A percentile compares a stretch with the other conserved stretches of the same genome.
Evolutionary conservation across 352 stramenopile species (phyloP).

Genomic region (Phytophthora pisi): DNA sequence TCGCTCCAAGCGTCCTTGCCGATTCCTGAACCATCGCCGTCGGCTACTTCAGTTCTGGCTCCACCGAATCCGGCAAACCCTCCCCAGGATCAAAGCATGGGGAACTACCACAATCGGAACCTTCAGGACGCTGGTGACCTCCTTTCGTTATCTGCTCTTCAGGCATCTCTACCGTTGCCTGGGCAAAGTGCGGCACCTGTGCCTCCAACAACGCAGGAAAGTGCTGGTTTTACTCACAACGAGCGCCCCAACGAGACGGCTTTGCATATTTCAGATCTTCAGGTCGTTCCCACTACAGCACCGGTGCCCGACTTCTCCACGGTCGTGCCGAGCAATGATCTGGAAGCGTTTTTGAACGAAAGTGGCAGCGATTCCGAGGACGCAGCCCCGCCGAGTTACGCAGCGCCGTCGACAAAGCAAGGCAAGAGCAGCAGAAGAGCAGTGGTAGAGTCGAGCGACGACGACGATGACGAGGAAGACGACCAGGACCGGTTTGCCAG

Average conservation of each 20-base stretch:
- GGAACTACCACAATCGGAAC: slow-evolving; percentile 27
- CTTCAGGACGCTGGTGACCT: slow-evolving; percentile 9
- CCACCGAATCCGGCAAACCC: not conserved
- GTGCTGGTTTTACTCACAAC: not conserved
- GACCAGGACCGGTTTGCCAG: slow-evolving; percentile 50
- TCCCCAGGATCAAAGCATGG: not conserved
- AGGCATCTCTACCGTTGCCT: slow-evolving; percentile 28
- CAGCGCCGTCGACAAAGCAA: not conserved
- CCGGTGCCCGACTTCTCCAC: slow-evolving; percentile 16
- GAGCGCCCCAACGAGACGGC: not conserved
- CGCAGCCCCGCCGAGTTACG: slow-evolving; percentile 3
- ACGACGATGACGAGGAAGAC: slow-evolving; percentile 32
- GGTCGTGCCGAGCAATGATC: slow-evolving; percentile 38
- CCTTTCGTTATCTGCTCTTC: slow-evolving; percentile 26
- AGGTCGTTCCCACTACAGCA: not conserved
- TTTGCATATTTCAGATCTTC: slow-evolving; percentile 27
- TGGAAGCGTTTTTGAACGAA: slow-evolving; percentile 72
- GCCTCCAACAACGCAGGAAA: not conserved
- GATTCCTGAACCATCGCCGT: slow-evolving; percentile 10
- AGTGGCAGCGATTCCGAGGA: slow-evolving; percentile 62
- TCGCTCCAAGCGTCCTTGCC: slow-evolving; percentile 24
- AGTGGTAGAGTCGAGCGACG: slow-evolving; percentile 36
- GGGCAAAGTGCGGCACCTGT: not conserved
- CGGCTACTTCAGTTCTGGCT: not conserved
- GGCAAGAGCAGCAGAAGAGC: not conserved